These are phyloP conservation scores for Ophiostoma fasciatum DNA, from an alignment of 2,329 filamentous ascomycete genomes.

Conservation along the genomic window DNA sequence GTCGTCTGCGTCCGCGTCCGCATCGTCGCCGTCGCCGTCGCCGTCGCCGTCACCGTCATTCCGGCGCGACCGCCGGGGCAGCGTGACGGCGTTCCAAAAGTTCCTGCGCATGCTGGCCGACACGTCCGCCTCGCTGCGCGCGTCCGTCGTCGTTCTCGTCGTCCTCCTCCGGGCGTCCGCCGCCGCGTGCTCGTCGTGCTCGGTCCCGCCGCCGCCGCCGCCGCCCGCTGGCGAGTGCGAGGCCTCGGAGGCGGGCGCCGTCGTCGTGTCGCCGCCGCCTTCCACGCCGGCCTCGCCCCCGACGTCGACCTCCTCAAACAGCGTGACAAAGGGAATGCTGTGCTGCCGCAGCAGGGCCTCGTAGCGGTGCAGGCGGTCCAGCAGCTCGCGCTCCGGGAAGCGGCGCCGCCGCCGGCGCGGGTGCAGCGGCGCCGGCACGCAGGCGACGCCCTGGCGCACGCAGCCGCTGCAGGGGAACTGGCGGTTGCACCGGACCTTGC, in stretches of 20 bases:
- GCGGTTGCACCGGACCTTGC: constrained; percentile 28
- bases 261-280: background rate
- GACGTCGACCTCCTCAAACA: constrained; percentile 10
- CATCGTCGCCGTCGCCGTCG: constrained; percentile 1
- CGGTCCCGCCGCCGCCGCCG: too few species aligned
- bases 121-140: too few species aligned
- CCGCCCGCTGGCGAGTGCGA: too few species aligned
- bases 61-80: too few species aligned
- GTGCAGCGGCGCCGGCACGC: constrained; percentile 16
- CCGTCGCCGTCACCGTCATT: too few species aligned
- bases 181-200: background rate
- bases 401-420: constrained; percentile 24
- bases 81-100: constrained; percentile 31
- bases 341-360: constrained; percentile 41
- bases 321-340: constrained; percentile 36
- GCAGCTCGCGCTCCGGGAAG: constrained; percentile 42
- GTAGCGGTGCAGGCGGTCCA: constrained; percentile 41
- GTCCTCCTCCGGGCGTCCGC: background rate
- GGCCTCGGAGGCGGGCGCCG: background rate
- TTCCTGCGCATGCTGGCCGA: constrained; percentile 26
- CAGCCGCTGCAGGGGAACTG: constrained; percentile 41
- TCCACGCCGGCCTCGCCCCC: background rate
- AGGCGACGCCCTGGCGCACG: constrained; percentile 9
- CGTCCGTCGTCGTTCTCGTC: background rate
- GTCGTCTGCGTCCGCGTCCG: too few species aligned